Evolutionary conservation across 2,329 filamentous ascomycete genomes (phyloP), one percentile per base, ranked within the genome.

Genomic region (Sclerotinia glacialis): DNA sequence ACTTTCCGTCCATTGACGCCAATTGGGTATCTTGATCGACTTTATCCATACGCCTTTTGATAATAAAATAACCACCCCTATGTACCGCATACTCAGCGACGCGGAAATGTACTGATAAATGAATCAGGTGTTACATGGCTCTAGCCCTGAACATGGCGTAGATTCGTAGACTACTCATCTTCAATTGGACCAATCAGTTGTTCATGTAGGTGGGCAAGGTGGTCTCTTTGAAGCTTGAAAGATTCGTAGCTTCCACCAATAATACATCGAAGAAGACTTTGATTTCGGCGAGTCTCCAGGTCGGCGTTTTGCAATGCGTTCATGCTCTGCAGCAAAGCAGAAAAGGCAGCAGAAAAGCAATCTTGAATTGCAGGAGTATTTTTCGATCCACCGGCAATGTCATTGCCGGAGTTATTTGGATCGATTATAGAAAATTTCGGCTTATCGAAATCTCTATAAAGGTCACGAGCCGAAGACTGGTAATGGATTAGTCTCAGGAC

Each of bases 381-480:
- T 55, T 82, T 84, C 0, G 93, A 95, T 12, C 93, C 93, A 12
- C 93, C 93, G 0, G 95, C 89, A 34, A 99, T 95, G 74, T 99
- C 95, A 76, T 98, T 98, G 34, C 83, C 80, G 0, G 85, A 77
- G 67, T 91, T 90, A 77, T 98, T 97, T 0, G 95, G 95, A 74
- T 99, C 95, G 67, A 97, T 89, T 73, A 99, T 97, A 11, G 89
- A 91, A 1, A 99, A 82, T 1, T 92, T 87, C 61, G 89, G 83
- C 18, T 77, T 78, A 73, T 88, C 88, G 73, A 59, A 42, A 76
- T 77, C 40, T 76, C 74, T 65, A 50, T 89, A 86, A 5, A 81
- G 77, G 62, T 87, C 64, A 59, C 64, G 47, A 64, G 60, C 65
- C 42, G 62, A 64, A 65, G 67, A 54, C 72, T 74, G 59, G 61